Conservation (phyloP, 2,329 filamentous ascomycete genomes). For the Xylaria sp. region DNA sequence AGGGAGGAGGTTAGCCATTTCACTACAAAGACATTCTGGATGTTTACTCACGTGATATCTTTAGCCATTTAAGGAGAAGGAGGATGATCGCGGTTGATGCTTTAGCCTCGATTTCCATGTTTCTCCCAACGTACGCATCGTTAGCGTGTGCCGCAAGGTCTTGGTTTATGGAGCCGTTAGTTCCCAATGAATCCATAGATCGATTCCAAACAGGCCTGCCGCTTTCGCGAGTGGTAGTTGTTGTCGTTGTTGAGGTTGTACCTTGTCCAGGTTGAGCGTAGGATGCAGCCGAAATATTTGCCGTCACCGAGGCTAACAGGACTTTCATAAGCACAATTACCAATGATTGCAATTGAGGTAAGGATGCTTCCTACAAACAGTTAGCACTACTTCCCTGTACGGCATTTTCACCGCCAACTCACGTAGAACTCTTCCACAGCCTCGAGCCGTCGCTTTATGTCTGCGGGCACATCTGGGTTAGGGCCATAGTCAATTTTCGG, state of each 20-base stretch:
- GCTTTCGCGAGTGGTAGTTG: constrained; percentile 55
- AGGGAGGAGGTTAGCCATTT: constrained; percentile 26
- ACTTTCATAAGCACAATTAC: constrained; percentile 93
- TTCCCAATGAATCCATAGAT: constrained; percentile 49
- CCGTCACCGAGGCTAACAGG: constrained; percentile 86
- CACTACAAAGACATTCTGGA: constrained; percentile 31
- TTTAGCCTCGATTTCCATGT: constrained; percentile 88
- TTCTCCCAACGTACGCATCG: constrained; percentile 80
- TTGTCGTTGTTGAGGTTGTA: constrained; percentile 54
- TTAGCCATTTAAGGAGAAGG: constrained; percentile 95
- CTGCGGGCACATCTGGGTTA: constrained; percentile 59
- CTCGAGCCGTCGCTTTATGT: constrained; percentile 74
- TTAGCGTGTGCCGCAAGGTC: constrained; percentile 68
- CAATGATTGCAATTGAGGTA: constrained; percentile 90
- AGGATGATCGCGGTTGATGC: constrained; percentile 90
- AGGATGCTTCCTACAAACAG: constrained; percentile 69
- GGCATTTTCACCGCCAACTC: constrained; percentile 53
- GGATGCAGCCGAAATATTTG: constrained; percentile 74
- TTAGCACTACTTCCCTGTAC: constrained; percentile 47
- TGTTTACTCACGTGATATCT: constrained; percentile 80
- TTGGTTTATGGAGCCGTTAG: constrained; percentile 49
- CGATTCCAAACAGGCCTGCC: constrained; percentile 52
- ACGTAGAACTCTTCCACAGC: constrained; percentile 89
- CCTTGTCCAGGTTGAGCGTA: constrained; percentile 56
- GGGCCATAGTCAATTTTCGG: constrained; percentile 63